Evolutionary conservation across 2,329 filamentous ascomycete species (phyloP), one percentile per base, ranked within the genome.

Genomic region (Arthrobotrys entomopaga): DNA sequence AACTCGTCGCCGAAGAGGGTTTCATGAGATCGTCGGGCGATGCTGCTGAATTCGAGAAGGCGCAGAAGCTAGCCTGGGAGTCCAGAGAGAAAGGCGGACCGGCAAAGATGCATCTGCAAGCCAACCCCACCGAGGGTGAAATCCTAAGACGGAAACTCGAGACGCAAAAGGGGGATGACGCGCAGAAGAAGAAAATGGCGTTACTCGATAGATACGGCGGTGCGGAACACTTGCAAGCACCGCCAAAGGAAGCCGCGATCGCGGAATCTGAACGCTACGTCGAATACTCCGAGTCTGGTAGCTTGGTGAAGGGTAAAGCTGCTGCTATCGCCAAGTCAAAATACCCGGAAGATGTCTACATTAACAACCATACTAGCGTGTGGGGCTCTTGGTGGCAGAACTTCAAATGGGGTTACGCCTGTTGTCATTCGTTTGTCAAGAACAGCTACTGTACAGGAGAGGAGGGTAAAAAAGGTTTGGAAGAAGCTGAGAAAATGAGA

Each of bases 321-420:
- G 91, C 90, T 80, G 87, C 87, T 65, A 86, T 87, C 60, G 90
- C 90, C 58, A 94, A 91, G 81, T 96, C 92, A 46, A 98, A 97
- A 81, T 99, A 99, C 80, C 83, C 89, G 3, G 95, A 99, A 80
- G 92, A 99, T 79, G 85, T 97, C 0, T 84, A 91, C 63, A 87
- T 90, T 81, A 94, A 96, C 83, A 99, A 99, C 80, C 95, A 99
- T 82, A 92, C 88, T 2, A 90, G 90, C 0, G 90, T 97, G 2
- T 99, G 93, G 91, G 95, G 95, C 56, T 97, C 93, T 79, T 99
- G 95, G 95, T 99, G 95, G 95, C 87, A 89, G 61, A 89, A 92
- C 80, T 98, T 97, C 83, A 87, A 90, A 82, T 99, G 95, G 95
- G 95, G 95, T 0, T 99, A 97, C 82, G 87, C 91, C 20, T 99